A percentile compares a stretch with the other conserved stretches of the same genome.
Evolutionary conservation across 306 rosid species (phyloP).

Genomic region (Vigna radiata): DNA sequence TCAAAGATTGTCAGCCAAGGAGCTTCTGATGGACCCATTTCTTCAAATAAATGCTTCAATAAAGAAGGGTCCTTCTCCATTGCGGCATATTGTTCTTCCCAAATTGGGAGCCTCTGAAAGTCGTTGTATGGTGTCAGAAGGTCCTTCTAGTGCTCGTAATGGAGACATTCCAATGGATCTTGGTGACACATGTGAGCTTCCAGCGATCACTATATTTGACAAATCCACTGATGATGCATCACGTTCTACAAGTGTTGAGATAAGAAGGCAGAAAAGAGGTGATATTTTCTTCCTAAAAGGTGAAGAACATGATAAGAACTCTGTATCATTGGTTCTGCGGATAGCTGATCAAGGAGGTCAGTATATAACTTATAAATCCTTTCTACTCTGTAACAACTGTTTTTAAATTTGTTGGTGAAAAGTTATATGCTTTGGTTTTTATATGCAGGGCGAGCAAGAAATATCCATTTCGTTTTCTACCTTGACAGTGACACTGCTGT

Average conservation of each 20-base stretch:
- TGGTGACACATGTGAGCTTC: constrained; percentile 35
- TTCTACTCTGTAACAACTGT: not conserved
- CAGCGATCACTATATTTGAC: constrained; percentile 41
- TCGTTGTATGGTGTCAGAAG: constrained; percentile 22
- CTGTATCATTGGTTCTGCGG: not conserved
- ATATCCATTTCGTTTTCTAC: constrained; percentile 14
- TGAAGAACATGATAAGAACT: constrained; percentile 12
- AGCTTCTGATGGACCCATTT: constrained; percentile 16
- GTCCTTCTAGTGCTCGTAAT: constrained; percentile 30
- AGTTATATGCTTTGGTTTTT: not conserved
- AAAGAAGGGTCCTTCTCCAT: not conserved
- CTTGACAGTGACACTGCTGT: constrained; percentile 10
- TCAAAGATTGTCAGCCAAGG: constrained; percentile 26
- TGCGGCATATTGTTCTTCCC: constrained; percentile 6
- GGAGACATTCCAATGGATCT: constrained; percentile 41
- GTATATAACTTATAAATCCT: not conserved
- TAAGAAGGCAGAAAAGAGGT: constrained; percentile 47
- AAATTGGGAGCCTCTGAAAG: constrained; percentile 3
- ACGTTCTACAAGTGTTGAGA: constrained; percentile 44
- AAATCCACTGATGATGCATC: constrained; percentile 28
- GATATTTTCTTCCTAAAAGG: constrained; percentile 32
- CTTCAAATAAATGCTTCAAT: not conserved
- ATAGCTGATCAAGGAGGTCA: constrained; percentile 3
- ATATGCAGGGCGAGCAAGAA: constrained; percentile 16
- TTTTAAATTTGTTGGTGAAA: not conserved